Evolutionary conservation across 2,329 filamentous ascomycete genomes (phyloP), one percentile per base, ranked within the genome.

Genomic region (Monosporascus sp.): DNA sequence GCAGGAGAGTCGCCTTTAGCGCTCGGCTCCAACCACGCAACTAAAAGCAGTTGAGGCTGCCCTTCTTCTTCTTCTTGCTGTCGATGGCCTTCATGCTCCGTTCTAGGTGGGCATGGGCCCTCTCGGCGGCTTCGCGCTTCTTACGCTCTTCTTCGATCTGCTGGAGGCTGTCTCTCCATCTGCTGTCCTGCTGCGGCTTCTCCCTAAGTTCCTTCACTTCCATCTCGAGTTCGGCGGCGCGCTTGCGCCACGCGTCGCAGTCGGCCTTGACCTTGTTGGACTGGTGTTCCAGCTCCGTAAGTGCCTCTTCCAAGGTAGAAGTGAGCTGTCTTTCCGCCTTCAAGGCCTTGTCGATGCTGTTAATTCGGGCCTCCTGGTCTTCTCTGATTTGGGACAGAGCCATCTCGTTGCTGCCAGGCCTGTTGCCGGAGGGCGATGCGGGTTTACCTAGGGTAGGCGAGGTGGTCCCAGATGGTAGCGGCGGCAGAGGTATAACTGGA

Each of bases 31-130:
- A 61, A 63, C 62, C 44, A 58, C 60, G 55, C 52, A 60, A 68
- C 72, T 90, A 97, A 79, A 99, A 99, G 81, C 94, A 99, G 77
- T 97, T 97, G 72, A 99, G 81, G 61, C 88, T 92, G 65, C 88
- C 85, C 82, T 96, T 96, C 80, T 91, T 92, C 83, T 95, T 92
- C 81, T 93, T 96, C 79, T 95, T 94, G 76, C 89, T 84, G 73
- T 86, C 92, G 70, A 94, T 87, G 54, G 89, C 86, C 65, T 93
- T 91, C 85, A 99, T 99, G 52, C 93, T 84, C 75, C 96, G 90
- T 74, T 99, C 93, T 25, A 99, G 82, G 65, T 96, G 89, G 39
- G 88, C 89, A 51, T 89, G 81, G 44, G 94, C 94, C 59, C 88
- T 84, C 76, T 99, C 94, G 37, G 95, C 92, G 57, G 93, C 89